Evolutionary conservation across 257 asterid genomes (phyloP).

Genomic region (Ilex asprella): DNA sequence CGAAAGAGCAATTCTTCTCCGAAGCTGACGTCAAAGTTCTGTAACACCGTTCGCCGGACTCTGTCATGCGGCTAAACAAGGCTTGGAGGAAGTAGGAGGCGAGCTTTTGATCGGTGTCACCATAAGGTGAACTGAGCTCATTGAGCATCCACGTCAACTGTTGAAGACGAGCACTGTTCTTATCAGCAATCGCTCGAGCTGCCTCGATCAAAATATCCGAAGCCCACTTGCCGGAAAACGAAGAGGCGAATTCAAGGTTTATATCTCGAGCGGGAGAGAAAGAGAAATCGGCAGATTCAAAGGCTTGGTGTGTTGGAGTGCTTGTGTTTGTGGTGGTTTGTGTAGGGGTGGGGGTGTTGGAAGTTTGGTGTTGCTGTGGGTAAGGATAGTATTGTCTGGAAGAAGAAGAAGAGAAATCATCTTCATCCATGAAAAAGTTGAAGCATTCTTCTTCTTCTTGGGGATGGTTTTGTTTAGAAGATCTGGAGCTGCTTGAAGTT

Average conservation of each 20-base stretch:
- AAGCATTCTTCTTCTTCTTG: constrained; percentile 74
- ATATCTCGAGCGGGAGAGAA: constrained; percentile 34
- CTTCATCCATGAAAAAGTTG: constrained; percentile 96
- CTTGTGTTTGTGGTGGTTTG: constrained; percentile 3
- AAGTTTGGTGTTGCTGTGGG: constrained; percentile 11
- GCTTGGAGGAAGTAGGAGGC: constrained; percentile 86
- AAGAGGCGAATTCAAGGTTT: constrained; percentile 47
- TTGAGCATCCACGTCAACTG: constrained; percentile 98
- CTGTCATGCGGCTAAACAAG: constrained; percentile 73
- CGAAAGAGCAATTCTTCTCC: constrained; percentile 63
- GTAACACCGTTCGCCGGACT: constrained; percentile 62
- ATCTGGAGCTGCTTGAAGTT: constrained; percentile 74
- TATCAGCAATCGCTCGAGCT: constrained; percentile 56
- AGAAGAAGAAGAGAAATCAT: constrained; percentile 79
- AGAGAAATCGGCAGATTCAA: constrained; percentile 27
- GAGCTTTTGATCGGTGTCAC: constrained; percentile 78
- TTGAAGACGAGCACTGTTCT: constrained; percentile 54
- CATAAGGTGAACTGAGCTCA: constrained; percentile 82
- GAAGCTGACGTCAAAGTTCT: constrained; percentile 46
- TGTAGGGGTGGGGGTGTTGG: constrained; percentile 28
- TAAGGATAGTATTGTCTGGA: constrained; percentile 40
- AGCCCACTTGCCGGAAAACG: constrained; percentile 61
- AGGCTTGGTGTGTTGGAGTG: constrained; percentile 30
- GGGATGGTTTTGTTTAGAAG: constrained; percentile 45
- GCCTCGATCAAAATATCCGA: constrained; percentile 69